These are phyloP conservation scores for Pistacia integerrima DNA, from an alignment of 345 rosid genomes.

Conservation along the genomic window DNA sequence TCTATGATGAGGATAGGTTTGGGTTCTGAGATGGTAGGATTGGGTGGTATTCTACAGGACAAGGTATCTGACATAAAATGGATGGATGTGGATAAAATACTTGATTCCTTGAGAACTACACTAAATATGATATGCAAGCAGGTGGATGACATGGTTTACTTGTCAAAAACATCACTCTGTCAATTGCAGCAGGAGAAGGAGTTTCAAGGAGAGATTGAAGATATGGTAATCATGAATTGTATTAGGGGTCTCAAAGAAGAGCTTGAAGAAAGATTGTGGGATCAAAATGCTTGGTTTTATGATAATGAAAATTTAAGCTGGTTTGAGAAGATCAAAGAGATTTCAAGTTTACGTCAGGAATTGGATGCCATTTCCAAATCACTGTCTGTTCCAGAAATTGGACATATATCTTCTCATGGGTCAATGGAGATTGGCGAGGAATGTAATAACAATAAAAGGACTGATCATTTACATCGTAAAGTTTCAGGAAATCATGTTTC, in stretches of 20 bases:
- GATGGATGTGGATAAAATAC: conserved; percentile 37
- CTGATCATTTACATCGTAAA: conserved; percentile 53
- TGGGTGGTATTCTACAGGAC: conserved; percentile 46
- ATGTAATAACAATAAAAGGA: conserved; percentile 32
- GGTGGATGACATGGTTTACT: conserved; percentile 31
- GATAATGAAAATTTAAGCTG: conserved; percentile 35
- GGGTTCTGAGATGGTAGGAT: conserved; percentile 41
- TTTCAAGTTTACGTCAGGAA: conserved; percentile 69
- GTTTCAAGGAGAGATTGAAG: conserved; percentile 51
- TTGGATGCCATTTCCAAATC: conserved; percentile 59
- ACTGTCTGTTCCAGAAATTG: conserved; percentile 50
- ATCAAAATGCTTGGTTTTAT: conserved; percentile 38
- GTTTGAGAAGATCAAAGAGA: conserved; percentile 54
- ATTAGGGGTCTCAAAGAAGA: conserved; percentile 56
- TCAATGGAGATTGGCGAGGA: conserved; percentile 54
- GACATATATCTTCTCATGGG: conserved; percentile 44
- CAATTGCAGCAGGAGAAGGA: conserved; percentile 62
- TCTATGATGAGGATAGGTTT: conserved; percentile 37
- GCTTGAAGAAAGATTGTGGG: conserved; percentile 50
- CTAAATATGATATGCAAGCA: conserved; percentile 37
- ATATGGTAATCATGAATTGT: conserved; percentile 44
- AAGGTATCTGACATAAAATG: conserved; percentile 37
- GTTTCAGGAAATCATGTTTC: conserved; percentile 52
- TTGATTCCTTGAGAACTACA: conserved; percentile 41
- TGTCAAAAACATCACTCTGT: conserved; percentile 38